A percentile compares a stretch with the other conserved stretches of the same genome.
phyloP scores from a whole-genome alignment of 129 eudicot species.

The Centella asiatica region DNA sequence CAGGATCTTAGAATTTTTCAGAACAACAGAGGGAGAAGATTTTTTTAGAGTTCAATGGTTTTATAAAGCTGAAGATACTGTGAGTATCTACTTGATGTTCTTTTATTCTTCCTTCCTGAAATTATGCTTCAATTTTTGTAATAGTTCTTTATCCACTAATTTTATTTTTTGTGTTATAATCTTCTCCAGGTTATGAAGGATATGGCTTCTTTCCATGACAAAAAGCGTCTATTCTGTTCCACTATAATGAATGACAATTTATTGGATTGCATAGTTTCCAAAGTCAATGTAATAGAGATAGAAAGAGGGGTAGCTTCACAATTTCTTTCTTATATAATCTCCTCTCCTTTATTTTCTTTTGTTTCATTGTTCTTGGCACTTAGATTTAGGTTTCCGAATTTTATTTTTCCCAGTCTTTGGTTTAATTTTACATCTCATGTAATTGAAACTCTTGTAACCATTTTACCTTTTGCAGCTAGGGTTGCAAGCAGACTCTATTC shows the following conservation, averaged over 20 bases:
- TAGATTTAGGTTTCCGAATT: background rate
- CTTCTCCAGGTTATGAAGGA: constrained; percentile 61
- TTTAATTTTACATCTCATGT: constrained; percentile 7
- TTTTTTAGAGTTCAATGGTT: constrained; percentile 93
- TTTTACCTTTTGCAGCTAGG: constrained; percentile 44
- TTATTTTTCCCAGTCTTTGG: background rate
- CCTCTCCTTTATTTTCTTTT: background rate
- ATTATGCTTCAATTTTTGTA: constrained; percentile 1
- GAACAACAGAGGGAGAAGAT: constrained; percentile 59
- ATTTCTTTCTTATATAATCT: background rate
- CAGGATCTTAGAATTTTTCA: constrained; percentile 75
- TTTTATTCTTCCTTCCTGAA: constrained; percentile 4
- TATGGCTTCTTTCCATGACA: constrained; percentile 59
- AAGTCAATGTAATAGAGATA: constrained; percentile 50
- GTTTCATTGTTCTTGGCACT: constrained; percentile 8
- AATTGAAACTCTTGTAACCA: constrained; percentile 6
- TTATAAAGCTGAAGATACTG: constrained; percentile 85
- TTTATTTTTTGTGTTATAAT: background rate
- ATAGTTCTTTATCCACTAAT: background rate
- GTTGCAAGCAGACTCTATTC: constrained; percentile 28
- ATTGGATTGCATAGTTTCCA: constrained; percentile 71
- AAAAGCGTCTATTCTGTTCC: constrained; percentile 75
- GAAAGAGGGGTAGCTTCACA: constrained; percentile 44
- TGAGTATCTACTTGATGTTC: constrained; percentile 23
- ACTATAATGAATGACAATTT: constrained; percentile 72